These are phyloP conservation scores for Ophiostoma montium DNA, from an alignment of 2,329 filamentous ascomycete species.

Conservation along the genomic window DNA sequence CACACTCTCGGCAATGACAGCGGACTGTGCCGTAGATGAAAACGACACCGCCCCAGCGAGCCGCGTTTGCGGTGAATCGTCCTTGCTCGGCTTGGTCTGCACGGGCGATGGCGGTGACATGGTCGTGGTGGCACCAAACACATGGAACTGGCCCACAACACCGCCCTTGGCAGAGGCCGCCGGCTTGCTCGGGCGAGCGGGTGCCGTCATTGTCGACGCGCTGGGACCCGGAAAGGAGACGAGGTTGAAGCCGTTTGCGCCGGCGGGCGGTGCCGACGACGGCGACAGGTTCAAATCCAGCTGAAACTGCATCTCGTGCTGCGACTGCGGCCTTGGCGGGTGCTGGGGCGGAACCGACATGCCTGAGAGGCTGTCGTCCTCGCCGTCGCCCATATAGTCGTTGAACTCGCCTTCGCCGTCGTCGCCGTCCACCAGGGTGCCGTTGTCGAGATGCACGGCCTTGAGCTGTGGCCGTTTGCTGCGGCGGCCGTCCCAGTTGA, in stretches of 20 bases:
- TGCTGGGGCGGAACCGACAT: neutral
- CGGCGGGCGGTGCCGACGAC: neutral
- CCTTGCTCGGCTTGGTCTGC: neutral
- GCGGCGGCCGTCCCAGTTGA: slow-evolving; percentile 67
- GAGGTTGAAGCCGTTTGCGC: neutral
- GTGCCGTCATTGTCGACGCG: neutral
- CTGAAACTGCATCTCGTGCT: slow-evolving; percentile 5
- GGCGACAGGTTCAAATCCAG: slow-evolving; percentile 2
- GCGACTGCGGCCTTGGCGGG: slow-evolving; percentile 3
- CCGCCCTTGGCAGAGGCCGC: neutral
- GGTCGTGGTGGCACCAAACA: neutral
- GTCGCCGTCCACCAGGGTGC: neutral
- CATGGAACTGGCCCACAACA: slow-evolving; percentile 1
- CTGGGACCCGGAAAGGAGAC: slow-evolving; percentile 4
- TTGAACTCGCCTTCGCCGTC: slow-evolving; percentile 8
- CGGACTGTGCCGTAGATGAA: neutral
- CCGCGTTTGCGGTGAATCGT: neutral
- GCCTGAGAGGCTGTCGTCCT: neutral
- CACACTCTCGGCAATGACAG: neutral
- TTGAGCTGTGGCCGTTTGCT: slow-evolving; percentile 38
- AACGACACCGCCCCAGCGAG: neutral
- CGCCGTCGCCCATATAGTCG: neutral
- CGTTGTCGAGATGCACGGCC: slow-evolving; percentile 11
- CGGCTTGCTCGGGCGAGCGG: neutral
- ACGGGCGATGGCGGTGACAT: slow-evolving; percentile 2